Evolutionary conservation across 2,329 filamentous ascomycete species (phyloP).

Genomic region (Peltaster fructicola): DNA sequence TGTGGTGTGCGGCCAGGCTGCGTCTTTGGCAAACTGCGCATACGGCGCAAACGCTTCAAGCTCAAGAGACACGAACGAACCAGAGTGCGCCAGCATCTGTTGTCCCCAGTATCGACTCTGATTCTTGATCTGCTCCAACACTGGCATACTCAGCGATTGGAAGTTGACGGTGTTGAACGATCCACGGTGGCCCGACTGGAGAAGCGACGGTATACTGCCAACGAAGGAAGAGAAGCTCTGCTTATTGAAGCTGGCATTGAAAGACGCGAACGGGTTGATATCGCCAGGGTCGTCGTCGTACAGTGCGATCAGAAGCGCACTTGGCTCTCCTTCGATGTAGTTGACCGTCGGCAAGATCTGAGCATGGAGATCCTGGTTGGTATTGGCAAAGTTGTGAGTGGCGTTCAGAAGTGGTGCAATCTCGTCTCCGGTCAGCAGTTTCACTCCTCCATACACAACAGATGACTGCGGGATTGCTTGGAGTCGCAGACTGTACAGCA

Average conservation of each 20-base stretch:
- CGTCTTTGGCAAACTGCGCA: slow-evolving; percentile 1
- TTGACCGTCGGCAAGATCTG: slow-evolving; percentile 2
- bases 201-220: too few species aligned
- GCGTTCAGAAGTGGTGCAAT: slow-evolving; percentile 3
- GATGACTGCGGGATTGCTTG: slow-evolving; percentile 1
- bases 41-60: slow-evolving; percentile 1
- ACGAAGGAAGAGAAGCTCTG: slow-evolving; percentile 1
- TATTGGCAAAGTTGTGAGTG: slow-evolving; percentile 2
- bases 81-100: background rate
- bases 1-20: slow-evolving; percentile 1
- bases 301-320: background rate
- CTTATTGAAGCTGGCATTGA: slow-evolving; percentile 1
- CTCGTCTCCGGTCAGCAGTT: slow-evolving; percentile 1
- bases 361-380: slow-evolving; percentile 4
- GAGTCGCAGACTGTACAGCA: slow-evolving; percentile 2
- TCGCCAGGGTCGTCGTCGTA: slow-evolving; percentile 1
- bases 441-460: slow-evolving; percentile 4
- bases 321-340: background rate
- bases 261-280: slow-evolving; percentile 1
- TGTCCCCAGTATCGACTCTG: slow-evolving; percentile 1
- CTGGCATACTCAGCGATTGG: background rate
- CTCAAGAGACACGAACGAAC: slow-evolving; percentile 1
- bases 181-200: background rate
- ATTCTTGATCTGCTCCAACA: slow-evolving; percentile 1
- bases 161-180: slow-evolving; percentile 1